A percentile compares a stretch with the other conserved stretches of the same genome.
phyloP scores from a whole-genome alignment of 306 rosid genomes.

The Trifolium fragiferum region DNA sequence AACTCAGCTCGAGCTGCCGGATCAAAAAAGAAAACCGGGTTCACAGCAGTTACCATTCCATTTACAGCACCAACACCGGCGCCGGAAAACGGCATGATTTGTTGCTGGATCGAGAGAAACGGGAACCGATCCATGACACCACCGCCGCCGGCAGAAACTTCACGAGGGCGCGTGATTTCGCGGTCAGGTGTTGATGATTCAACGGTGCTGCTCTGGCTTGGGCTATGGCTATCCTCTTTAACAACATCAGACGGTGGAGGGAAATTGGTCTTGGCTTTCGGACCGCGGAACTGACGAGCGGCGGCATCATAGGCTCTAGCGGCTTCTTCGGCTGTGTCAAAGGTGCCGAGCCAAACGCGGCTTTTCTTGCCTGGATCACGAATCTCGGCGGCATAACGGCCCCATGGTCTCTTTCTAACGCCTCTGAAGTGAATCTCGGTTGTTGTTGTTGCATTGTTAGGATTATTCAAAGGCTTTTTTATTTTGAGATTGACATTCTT shows the following conservation, averaged over 20 bases:
- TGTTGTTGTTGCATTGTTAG: constrained; percentile 29
- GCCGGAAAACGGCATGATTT: constrained; percentile 27
- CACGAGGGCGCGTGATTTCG: constrained; percentile 40
- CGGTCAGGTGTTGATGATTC: constrained; percentile 56
- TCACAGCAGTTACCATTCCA: constrained; percentile 14
- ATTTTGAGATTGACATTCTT: constrained; percentile 9
- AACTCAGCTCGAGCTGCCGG: constrained; percentile 34
- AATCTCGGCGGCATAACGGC: constrained; percentile 67
- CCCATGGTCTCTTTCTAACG: constrained; percentile 62
- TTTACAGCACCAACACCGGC: neutral
- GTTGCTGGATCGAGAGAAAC: constrained; percentile 51
- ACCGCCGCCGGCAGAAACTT: neutral
- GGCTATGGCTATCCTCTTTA: constrained; percentile 32
- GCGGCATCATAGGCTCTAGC: constrained; percentile 62
- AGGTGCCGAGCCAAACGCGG: constrained; percentile 66
- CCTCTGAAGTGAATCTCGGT: constrained; percentile 58
- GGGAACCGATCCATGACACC: constrained; percentile 48
- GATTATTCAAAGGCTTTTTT: constrained; percentile 17
- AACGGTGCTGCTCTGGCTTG: constrained; percentile 61
- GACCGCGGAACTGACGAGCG: constrained; percentile 58
- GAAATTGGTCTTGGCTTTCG: constrained; percentile 61
- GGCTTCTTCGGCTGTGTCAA: constrained; percentile 68
- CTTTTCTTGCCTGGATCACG: constrained; percentile 62
- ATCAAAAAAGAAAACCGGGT: constrained; percentile 50
- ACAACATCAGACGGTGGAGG: neutral